These are phyloP conservation scores for Rhododendron griersonianum DNA, from an alignment of 148 eudicot genomes.

Conservation along the genomic window DNA sequence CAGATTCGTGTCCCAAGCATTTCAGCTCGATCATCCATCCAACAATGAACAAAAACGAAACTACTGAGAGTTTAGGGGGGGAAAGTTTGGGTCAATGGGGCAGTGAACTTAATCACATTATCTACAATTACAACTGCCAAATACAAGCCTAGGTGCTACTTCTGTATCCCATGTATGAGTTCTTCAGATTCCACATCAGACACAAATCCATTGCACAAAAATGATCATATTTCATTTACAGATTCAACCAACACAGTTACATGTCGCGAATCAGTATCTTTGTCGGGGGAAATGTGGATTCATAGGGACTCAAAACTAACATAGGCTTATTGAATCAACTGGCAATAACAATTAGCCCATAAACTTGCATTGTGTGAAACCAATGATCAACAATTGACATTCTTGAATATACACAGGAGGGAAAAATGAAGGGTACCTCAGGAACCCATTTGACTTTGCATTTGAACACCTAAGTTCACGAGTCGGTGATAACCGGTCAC, in stretches of 20 bases:
- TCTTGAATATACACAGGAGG: constrained; percentile 6
- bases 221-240: not conserved
- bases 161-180: not conserved
- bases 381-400: not conserved
- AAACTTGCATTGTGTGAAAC: not conserved
- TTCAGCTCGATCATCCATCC: not conserved
- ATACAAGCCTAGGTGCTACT: not conserved
- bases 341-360: not conserved
- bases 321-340: constrained; percentile 5
- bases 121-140: not conserved
- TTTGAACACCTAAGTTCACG: not conserved
- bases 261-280: no score
- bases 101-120: not conserved
- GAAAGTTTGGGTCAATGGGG: not conserved
- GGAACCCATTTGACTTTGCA: not conserved
- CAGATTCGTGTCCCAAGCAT: not conserved
- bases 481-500: not conserved
- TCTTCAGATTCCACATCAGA: not conserved
- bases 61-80: not conserved
- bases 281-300: not conserved
- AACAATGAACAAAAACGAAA: constrained; percentile 15
- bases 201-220: not conserved
- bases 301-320: not conserved
- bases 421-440: not conserved
- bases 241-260: not conserved